Evolutionary conservation across 2,329 filamentous ascomycete genomes (phyloP).

Genomic region (Claviceps humidiphila): DNA sequence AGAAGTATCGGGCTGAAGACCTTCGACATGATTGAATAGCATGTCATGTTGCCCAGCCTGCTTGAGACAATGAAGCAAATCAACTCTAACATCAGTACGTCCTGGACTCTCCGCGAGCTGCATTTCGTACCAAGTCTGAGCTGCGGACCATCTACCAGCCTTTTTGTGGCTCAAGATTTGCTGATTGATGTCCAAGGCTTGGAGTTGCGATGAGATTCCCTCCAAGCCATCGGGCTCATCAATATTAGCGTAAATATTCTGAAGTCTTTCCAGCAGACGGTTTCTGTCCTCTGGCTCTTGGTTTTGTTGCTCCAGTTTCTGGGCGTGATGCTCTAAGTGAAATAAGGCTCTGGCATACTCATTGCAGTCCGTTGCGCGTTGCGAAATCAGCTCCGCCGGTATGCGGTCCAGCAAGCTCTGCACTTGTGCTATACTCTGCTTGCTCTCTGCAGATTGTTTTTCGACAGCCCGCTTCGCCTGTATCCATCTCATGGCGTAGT

Average conservation of each 20-base stretch:
- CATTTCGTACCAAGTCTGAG: conserved; percentile 96
- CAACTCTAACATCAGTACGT: conserved; percentile 64
- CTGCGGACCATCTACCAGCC: conserved; percentile 83
- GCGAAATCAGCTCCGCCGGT: conserved; percentile 61
- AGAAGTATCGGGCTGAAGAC: conserved; percentile 44
- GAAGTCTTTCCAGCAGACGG: conserved; percentile 61
- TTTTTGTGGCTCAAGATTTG: conserved; percentile 89
- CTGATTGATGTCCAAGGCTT: conserved; percentile 80
- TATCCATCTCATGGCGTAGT: conserved; percentile 84
- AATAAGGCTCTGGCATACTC: conserved; percentile 88
- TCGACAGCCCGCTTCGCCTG: conserved; percentile 48
- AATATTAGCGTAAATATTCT: conserved; percentile 92
- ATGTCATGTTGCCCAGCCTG: conserved; percentile 93
- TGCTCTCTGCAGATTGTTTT: conserved; percentile 23
- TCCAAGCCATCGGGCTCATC: conserved; percentile 96
- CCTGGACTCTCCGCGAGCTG: conserved; percentile 68
- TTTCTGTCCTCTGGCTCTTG: conserved; percentile 40
- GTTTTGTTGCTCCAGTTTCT: conserved; percentile 31
- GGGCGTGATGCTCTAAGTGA: conserved; percentile 84
- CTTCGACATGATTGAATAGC: conserved; percentile 74
- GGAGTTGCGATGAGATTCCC: conserved; percentile 78
- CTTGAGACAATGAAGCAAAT: conserved; percentile 76
- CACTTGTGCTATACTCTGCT: conserved; percentile 35
- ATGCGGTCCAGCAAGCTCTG: conserved; percentile 46
- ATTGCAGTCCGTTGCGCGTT: conserved; percentile 81